Percentiles rank a stretch among this genome's conserved stretches.
Evolutionary conservation across 768 basidiomycete genomes (phyloP).

Genomic region (Tephrocybe sp.): DNA sequence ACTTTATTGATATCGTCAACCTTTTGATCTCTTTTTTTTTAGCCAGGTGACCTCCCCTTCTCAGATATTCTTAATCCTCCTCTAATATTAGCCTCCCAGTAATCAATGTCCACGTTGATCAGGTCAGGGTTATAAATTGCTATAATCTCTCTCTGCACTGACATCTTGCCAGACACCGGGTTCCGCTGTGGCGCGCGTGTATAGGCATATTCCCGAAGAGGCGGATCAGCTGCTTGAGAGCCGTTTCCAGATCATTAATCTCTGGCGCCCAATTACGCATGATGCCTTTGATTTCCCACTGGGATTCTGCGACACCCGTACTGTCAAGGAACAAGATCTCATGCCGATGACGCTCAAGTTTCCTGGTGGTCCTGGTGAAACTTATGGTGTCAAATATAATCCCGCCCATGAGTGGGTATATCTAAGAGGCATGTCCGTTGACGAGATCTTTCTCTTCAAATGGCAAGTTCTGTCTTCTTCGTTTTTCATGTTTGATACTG

Average conservation of each 20-base stretch:
- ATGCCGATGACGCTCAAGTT: slow-evolving; percentile 29
- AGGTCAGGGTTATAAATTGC: neutral
- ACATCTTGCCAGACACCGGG: neutral
- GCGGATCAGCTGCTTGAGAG: slow-evolving; percentile 36
- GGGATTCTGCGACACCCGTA: slow-evolving; percentile 47
- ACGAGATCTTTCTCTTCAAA: slow-evolving; percentile 10
- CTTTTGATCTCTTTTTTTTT: neutral
- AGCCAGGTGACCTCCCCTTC: neutral
- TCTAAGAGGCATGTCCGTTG: slow-evolving; percentile 3
- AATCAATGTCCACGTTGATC: slow-evolving; percentile 5
- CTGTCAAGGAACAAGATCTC: slow-evolving; percentile 36
- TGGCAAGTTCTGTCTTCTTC: neutral
- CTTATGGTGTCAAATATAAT: slow-evolving; percentile 28
- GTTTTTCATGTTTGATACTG: neutral
- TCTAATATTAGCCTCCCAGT: neutral
- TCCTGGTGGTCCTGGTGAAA: slow-evolving; percentile 32
- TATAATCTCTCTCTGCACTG: neutral
- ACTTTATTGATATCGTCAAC: neutral
- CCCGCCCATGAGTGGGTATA: slow-evolving; percentile 29
- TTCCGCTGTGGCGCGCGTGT: slow-evolving; percentile 8
- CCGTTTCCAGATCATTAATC: slow-evolving; percentile 54
- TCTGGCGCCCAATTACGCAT: slow-evolving; percentile 53
- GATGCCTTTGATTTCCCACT: slow-evolving; percentile 49
- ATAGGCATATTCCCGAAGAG: slow-evolving; percentile 23
- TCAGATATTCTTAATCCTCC: neutral